Evolutionary conservation across 305 asterid genomes (phyloP), one percentile per base, ranked within the genome.

Genomic region (Rubia balearica): DNA sequence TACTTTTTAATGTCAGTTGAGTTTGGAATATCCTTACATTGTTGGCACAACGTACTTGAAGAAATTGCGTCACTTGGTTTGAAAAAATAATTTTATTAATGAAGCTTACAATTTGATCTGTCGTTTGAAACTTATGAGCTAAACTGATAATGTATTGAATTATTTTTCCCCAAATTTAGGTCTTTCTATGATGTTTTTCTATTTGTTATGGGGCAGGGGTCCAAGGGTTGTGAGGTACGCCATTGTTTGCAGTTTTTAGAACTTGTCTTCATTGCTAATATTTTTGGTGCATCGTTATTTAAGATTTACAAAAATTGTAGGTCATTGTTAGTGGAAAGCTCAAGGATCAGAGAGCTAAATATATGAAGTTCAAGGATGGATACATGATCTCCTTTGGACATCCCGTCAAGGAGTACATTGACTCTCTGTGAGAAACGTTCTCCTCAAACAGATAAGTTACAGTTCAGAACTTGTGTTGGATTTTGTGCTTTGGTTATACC

Each of bases 351-450:
- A 74, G 78, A 64, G 81, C 81, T 3, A 78, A 78, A 33, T 78
- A 78, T 4, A 78, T 78, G 78, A 78, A 73, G 70, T 78, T 78
- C 65, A 78, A 78, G 67, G 81, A 78, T 65, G 81, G 81, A 27
- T 78, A 78, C 73, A 73, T 78, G 81, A 78, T 78, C 8, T 78
- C 81, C n/a, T 78, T 78, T 14, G 78, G 81, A 17, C 81, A 77
- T 69, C 78, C 81, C 3, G 81, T 74, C 45, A 78, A 78, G 60
- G 81, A 78, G 27, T 78, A 78, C 38, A 78, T 78, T 14, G 78
- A 73, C 67, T 65, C 72, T 38, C 78, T 12, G 81, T 78, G 3
- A 70, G 81, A 60, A 78, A 78, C 27, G 81, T 78, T 5, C 81
- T 78, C n/a, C 81, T 78, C 38, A 49, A 78, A 30, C 78, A 78